These are phyloP conservation scores for Candida ficus DNA, from an alignment of 805 yeast species.

Conservation along the genomic window DNA sequence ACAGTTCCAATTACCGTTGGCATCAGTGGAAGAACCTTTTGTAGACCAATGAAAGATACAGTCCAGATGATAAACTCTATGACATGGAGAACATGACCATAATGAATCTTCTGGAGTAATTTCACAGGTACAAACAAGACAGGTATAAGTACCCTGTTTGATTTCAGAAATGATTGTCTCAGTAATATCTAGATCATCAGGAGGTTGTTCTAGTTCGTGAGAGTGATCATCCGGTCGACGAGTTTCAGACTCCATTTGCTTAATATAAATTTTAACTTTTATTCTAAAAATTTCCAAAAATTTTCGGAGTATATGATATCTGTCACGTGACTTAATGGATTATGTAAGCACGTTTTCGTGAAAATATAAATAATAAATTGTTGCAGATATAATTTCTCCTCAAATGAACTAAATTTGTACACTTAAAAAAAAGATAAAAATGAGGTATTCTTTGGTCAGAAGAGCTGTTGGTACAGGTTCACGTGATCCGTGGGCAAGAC, in stretches of 20 bases:
- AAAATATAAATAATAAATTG: too few relatives aligned
- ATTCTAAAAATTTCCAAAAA: background rate
- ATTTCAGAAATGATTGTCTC: slow-evolving; percentile 49
- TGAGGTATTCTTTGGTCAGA: slow-evolving; percentile 18
- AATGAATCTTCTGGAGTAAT: slow-evolving; percentile 58
- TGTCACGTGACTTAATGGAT: background rate
- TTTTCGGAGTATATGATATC: background rate
- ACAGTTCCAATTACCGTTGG: slow-evolving; percentile 70
- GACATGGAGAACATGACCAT: slow-evolving; percentile 80
- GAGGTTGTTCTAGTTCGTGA: background rate
- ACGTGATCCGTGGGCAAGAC: slow-evolving; percentile 48
- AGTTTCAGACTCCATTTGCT: slow-evolving; percentile 1
- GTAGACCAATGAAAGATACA: slow-evolving; percentile 87
- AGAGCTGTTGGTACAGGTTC: too few relatives aligned
- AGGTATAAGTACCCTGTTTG: slow-evolving; percentile 63
- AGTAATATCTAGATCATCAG: slow-evolving; percentile 23
- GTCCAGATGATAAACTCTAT: slow-evolving; percentile 76
- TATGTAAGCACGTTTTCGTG: too few relatives aligned
- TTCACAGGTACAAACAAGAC: slow-evolving; percentile 86
- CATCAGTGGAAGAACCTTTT: slow-evolving; percentile 63
- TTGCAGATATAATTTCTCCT: too few relatives aligned
- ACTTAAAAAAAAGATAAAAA: too few relatives aligned
- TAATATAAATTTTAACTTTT: background rate
- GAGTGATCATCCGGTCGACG: background rate
- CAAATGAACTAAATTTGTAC: too few relatives aligned